A percentile compares a stretch with the other conserved stretches of the same genome.
Evolutionary conservation across 2,329 filamentous ascomycete genomes (phyloP).

Genomic region (Akanthomyces muscarius): DNA sequence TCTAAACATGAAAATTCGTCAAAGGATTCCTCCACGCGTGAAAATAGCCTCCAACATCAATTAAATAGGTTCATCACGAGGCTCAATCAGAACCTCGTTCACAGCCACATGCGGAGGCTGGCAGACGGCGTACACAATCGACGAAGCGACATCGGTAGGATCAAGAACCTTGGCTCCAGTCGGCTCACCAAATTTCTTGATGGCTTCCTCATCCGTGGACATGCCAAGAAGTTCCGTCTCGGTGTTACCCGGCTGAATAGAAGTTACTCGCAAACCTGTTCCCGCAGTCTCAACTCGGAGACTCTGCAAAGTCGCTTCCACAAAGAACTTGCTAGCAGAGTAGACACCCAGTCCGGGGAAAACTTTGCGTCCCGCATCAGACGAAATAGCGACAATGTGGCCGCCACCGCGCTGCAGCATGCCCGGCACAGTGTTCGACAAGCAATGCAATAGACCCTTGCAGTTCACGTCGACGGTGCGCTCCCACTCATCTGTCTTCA

Average conservation of each 20-base stretch:
- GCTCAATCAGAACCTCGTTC: slow-evolving; percentile 77
- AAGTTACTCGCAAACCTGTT: slow-evolving; percentile 67
- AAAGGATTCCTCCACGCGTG: not conserved
- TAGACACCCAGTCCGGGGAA: slow-evolving; percentile 80
- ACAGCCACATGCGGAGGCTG: slow-evolving; percentile 74
- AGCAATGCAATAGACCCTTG: slow-evolving; percentile 72
- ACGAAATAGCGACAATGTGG: slow-evolving; percentile 78
- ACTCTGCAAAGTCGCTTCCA: slow-evolving; percentile 74
- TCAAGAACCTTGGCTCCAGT: slow-evolving; percentile 72
- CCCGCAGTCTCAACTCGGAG: slow-evolving; percentile 73
- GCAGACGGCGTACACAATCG: slow-evolving; percentile 69
- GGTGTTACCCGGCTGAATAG: slow-evolving; percentile 73
- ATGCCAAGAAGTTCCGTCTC: slow-evolving; percentile 69
- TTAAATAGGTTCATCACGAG: slow-evolving; percentile 69
- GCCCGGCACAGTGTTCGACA: slow-evolving; percentile 63
- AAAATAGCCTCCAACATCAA: not conserved
- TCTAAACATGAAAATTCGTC: not conserved
- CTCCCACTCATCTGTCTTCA: slow-evolving; percentile 70
- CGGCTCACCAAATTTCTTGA: slow-evolving; percentile 75
- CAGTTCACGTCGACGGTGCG: slow-evolving; percentile 82
- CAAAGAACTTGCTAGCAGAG: slow-evolving; percentile 80
- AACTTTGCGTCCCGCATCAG: slow-evolving; percentile 75
- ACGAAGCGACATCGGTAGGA: slow-evolving; percentile 65
- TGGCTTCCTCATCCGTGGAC: slow-evolving; percentile 70
- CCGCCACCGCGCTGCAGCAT: slow-evolving; percentile 68